Base-by-base conservation (phyloP, 2,329 filamentous ascomycete species). In the Venturia asperata region DNA sequence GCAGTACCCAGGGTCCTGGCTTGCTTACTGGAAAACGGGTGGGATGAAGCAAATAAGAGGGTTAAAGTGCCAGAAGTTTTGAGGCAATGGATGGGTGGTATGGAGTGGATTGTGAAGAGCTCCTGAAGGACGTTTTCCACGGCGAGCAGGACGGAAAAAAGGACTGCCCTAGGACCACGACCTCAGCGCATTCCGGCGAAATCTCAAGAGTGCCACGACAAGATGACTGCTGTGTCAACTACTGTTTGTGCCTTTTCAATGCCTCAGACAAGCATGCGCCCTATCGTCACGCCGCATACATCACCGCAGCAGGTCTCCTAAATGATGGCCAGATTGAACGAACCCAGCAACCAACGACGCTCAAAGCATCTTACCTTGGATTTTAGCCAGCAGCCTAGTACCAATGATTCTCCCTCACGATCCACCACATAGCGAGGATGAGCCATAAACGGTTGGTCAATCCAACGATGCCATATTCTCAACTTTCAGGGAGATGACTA, bases 1-100 rank as follows among this genome's bases (percentile, higher is more conserved):
- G 94, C 94, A 0, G 88, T 97, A 45, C 94, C 94, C 3, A 83
- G 94, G 63, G 89, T 99, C 15, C 74, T 99, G 66, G 92, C 94
- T 30, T 92, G 92, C 6, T 82, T 99, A 62, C 74, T 99, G 68
- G 94, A 99, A 80, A 91, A 92, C 71, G 89, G 91, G 0, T 99
- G 92, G 90, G 85, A 94, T 71, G 88, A 92, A 71, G 72, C 80
- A 30, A 81, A 81, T 24, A 81, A 80, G 71, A 83, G 82, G 1
- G 90, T 97, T 9, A 79, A 80, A 1, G 84, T 99, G 7, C 94
- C 94, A 0, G 85, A 91, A 76, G 89, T 88, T 21, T 76, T 99
- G 73, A 82, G 88, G 72, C 85, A 85, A 27, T 97, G 87, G 83
- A 96, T 99, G 92, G 88, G 87, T 66, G 76, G 75, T 1, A 69